These are phyloP conservation scores for Podospora didyma DNA, from an alignment of 495 filamentous ascomycete species.

Conservation along the genomic window DNA sequence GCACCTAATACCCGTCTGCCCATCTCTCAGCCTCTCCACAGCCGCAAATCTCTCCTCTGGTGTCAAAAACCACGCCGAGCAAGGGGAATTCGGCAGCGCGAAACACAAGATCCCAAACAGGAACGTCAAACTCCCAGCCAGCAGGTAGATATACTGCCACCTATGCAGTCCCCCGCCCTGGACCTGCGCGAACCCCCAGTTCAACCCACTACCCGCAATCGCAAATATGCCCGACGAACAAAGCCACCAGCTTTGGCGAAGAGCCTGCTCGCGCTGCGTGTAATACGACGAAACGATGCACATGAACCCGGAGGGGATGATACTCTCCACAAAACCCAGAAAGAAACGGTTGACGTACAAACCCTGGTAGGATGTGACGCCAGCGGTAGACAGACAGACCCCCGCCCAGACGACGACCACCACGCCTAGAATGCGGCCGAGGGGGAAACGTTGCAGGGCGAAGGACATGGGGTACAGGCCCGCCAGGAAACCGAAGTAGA, in stretches of 20 bases:
- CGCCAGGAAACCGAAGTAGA: constrained; percentile 76
- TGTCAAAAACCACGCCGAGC: constrained; percentile 66
- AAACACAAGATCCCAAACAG: constrained; percentile 43
- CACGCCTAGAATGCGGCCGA: constrained; percentile 56
- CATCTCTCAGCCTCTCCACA: constrained; percentile 58
- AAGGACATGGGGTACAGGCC: constrained; percentile 72
- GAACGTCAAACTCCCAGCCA: constrained; percentile 60
- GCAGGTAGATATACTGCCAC: constrained; percentile 71
- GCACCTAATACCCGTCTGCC: constrained; percentile 62
- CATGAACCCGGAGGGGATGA: constrained; percentile 44
- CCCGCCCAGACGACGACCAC: constrained; percentile 65
- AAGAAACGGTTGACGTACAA: constrained; percentile 62
- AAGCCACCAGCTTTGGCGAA: constrained; percentile 31
- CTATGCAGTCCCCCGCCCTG: constrained; percentile 45
- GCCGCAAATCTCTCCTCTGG: constrained; percentile 66
- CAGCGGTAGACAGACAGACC: constrained; percentile 65
- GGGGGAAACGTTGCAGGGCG: constrained; percentile 60
- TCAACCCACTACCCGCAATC: constrained; percentile 41
- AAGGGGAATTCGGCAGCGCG: constrained; percentile 70
- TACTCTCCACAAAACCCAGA: constrained; percentile 57
- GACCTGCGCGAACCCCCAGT: constrained; percentile 59
- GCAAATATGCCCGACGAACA: constrained; percentile 54
- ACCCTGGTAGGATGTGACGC: constrained; percentile 58
- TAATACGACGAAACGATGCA: constrained; percentile 56
- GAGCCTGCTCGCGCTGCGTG: constrained; percentile 49